phyloP scores from a whole-genome alignment of 164 flowering plant species.

The Chimonanthus salicifolius region DNA sequence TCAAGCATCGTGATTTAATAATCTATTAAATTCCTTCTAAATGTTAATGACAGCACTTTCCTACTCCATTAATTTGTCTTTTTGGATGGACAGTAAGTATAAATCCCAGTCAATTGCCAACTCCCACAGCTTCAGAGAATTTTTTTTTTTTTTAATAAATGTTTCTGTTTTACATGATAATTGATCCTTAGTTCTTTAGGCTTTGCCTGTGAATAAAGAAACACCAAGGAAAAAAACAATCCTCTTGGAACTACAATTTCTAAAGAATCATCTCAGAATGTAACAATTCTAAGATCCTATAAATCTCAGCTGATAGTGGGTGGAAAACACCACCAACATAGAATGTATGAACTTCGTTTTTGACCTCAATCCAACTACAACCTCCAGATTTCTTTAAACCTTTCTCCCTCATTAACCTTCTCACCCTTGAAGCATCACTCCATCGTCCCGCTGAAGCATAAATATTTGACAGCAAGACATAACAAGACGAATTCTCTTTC shows the following conservation, averaged over 20 bases:
- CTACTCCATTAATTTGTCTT: not conserved
- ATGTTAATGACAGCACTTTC: not conserved
- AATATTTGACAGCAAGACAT: slow-evolving; percentile 51
- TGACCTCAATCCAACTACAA: slow-evolving; percentile 58
- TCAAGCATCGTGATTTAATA: too few relatives aligned
- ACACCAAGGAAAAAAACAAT: not conserved
- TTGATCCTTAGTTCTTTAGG: not conserved
- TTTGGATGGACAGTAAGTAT: not conserved
- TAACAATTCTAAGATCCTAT: slow-evolving; percentile 28
- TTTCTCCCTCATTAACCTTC: slow-evolving; percentile 44
- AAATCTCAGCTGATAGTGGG: slow-evolving; percentile 26
- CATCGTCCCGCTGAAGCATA: slow-evolving; percentile 61
- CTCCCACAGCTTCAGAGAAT: not conserved
- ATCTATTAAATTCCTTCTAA: too few relatives aligned
- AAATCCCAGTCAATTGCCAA: too few relatives aligned
- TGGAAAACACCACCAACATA: slow-evolving; percentile 43
- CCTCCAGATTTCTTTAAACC: slow-evolving; percentile 51
- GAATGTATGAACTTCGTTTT: slow-evolving; percentile 38
- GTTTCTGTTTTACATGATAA: too few relatives aligned
- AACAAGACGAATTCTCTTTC: slow-evolving; percentile 39
- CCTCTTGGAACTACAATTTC: not conserved
- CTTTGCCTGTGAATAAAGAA: not conserved
- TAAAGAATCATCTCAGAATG: slow-evolving; percentile 14
- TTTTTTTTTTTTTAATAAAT: not conserved
- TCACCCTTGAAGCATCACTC: slow-evolving; percentile 39